Evolutionary conservation across 192 early-diverging fungal species (phyloP).

Genomic region (Paraglomus brasilianum): DNA sequence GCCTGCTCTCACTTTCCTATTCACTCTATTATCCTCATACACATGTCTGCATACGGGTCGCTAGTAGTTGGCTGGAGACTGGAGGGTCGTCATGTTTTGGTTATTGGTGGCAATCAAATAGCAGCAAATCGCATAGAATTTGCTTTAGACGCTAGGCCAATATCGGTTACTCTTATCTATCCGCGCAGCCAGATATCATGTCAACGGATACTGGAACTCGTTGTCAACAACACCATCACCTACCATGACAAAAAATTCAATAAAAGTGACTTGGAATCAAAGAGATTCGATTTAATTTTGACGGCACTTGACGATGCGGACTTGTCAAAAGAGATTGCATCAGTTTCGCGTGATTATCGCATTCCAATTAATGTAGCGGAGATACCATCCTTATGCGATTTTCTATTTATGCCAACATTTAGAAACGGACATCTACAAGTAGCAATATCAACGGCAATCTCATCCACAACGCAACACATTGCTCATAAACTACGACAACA

Average conservation of each 20-base stretch:
- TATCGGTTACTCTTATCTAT: slow-evolving; percentile 59
- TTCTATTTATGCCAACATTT: slow-evolving; percentile 75
- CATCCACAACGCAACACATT: slow-evolving; percentile 33
- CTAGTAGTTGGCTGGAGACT: slow-evolving; percentile 64
- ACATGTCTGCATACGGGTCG: slow-evolving; percentile 34
- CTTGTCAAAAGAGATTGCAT: slow-evolving; percentile 38
- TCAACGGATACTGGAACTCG: slow-evolving; percentile 49
- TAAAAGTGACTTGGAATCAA: slow-evolving; percentile 38
- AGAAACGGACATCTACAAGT: slow-evolving; percentile 71
- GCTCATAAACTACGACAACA: slow-evolving; percentile 65
- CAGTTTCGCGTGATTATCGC: slow-evolving; percentile 37
- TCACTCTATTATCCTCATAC: too few species aligned
- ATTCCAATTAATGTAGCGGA: slow-evolving; percentile 81
- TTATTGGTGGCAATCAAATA: slow-evolving; percentile 66
- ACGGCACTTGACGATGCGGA: slow-evolving; percentile 37
- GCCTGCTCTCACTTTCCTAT: too few species aligned
- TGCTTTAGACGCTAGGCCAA: slow-evolving; percentile 65
- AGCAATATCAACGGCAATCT: slow-evolving; percentile 74
- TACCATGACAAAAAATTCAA: slow-evolving; percentile 48
- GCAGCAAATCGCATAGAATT: slow-evolving; percentile 68
- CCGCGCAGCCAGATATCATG: slow-evolving; percentile 37
- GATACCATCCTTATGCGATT: slow-evolving; percentile 72
- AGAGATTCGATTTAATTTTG: slow-evolving; percentile 49
- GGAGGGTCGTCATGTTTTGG: slow-evolving; percentile 52
- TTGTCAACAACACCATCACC: slow-evolving; percentile 41